These are phyloP conservation scores for Prunus fruticosa DNA, from an alignment of 306 rosid genomes.

Conservation along the genomic window DNA sequence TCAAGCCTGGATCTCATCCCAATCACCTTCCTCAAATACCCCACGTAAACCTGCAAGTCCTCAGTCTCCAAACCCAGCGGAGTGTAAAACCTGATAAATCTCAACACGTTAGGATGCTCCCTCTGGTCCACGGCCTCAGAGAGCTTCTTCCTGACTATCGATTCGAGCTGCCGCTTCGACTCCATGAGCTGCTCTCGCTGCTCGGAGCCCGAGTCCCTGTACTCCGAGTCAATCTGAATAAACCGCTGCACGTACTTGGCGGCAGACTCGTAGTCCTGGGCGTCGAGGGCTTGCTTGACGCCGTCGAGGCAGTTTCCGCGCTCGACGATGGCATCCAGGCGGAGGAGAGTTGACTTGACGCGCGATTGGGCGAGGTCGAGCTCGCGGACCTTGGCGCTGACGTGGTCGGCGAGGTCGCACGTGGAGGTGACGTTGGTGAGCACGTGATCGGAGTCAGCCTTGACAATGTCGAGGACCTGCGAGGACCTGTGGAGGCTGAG, in stretches of 20 bases:
- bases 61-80: constrained; percentile 86
- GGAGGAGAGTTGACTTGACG: constrained; percentile 68
- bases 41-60: constrained; percentile 88
- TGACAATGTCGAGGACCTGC: constrained; percentile 64
- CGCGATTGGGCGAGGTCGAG: constrained; percentile 92
- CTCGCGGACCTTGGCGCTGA: constrained; percentile 75
- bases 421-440: constrained; percentile 48
- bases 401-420: constrained; percentile 51
- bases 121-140: constrained; percentile 72
- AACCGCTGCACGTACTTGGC: constrained; percentile 60
- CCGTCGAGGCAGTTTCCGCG: constrained; percentile 77
- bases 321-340: constrained; percentile 82
- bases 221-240: constrained; percentile 68
- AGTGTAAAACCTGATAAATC: constrained; percentile 61
- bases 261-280: constrained; percentile 70
- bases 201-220: constrained; percentile 64
- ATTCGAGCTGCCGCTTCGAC: constrained; percentile 69
- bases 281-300: constrained; percentile 54
- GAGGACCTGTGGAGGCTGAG: constrained; percentile 63
- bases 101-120: constrained; percentile 56
- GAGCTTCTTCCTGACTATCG: constrained; percentile 73
- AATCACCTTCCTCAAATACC: constrained; percentile 82
- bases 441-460: constrained; percentile 60
- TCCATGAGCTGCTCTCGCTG: constrained; percentile 66
- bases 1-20: constrained; percentile 86